Evolutionary conservation across 1,284 basidiomycete species (phyloP), one percentile per base, ranked within the genome.

Genomic region (Ceratobasidium sp.): DNA sequence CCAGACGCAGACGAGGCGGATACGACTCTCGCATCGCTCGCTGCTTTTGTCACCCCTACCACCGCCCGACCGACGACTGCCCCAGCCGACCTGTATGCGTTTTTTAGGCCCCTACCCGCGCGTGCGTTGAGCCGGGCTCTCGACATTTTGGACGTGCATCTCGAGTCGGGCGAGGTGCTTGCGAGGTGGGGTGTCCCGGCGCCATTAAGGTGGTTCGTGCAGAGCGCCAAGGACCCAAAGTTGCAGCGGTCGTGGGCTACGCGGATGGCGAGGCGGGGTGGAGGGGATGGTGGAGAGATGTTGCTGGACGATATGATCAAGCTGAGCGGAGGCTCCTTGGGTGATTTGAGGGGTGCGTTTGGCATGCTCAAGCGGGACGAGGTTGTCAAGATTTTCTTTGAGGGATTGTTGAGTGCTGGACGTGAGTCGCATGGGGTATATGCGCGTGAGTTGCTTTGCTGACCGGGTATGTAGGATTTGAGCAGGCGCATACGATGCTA

Each of bases 161-260:
- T 98, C n/a, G 94, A 96, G 83, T 93, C 93, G 0, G 96, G 95
- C 18, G 96, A 98, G 85, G 94, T 96, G 65, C 87, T 98, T 27
- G 89, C 94, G 3, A 88, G 95, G 59, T 98, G 96, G 95, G 89
- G 89, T 81, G 93, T 94, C 1, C 89, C 93, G 23, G 92, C 92
- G 0, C 91, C 93, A 5, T 85, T 97, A 57, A 88, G 91, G 23
- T 97, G 95, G 91, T 94, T 98, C 83, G 86, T 98, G 44, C 93
- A 93, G 81, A 94, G 94, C 79, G 88, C 90, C 69, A 84, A 88
- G 48, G 88, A 94, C 82, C 86, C 86, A 44, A 84, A 84, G 1
- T 92, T 94, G 80, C 96, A 98, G 84, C 88, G 90, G n/a, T 90
- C 92, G 23, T 90, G 94, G 88, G 96, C 96, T 0, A 95, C 93